Percentiles rank a stretch among this genome's conserved stretches.
phyloP scores from a whole-genome alignment of 2,329 filamentous ascomycete species.

The Aspergillus puulaauensis region DNA sequence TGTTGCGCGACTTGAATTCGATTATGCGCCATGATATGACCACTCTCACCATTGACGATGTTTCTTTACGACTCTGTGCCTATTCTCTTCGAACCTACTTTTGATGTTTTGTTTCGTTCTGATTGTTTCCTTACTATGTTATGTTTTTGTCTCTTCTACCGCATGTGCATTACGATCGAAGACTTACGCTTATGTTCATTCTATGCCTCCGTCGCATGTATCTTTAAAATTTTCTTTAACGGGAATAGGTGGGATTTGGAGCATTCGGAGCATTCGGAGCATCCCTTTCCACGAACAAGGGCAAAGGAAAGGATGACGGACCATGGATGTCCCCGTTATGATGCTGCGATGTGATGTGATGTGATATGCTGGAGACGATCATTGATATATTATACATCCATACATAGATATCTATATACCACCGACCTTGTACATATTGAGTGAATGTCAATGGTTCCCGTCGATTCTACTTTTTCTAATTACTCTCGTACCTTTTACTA shows the following conservation, averaged over 20 bases:
- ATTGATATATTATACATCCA: constrained; percentile 8
- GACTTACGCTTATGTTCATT: neutral
- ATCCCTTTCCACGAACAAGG: neutral
- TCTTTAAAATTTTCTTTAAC: neutral
- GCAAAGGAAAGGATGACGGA: neutral
- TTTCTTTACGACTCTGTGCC: neutral
- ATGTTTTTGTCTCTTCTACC: neutral
- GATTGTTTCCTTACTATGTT: neutral
- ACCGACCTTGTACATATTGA: constrained; percentile 16
- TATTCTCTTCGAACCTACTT: neutral
- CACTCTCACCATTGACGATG: neutral
- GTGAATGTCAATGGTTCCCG: constrained; percentile 9
- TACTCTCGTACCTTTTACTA: too few relatives aligned
- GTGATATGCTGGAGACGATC: neutral
- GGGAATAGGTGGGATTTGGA: neutral
- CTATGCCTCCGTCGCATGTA: neutral
- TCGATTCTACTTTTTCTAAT: neutral
- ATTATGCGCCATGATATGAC: constrained; percentile 6
- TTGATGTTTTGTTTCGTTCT: neutral
- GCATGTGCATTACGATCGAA: neutral
- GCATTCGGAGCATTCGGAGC: neutral
- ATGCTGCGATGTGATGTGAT: neutral
- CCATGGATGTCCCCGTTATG: neutral
- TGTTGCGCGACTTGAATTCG: constrained; percentile 8
- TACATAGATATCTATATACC: constrained; percentile 13